Evolutionary conservation across 371 early-diverging fungal species (phyloP), one percentile per base, ranked within the genome.

Genomic region (Choanephora cucurbitarum): DNA sequence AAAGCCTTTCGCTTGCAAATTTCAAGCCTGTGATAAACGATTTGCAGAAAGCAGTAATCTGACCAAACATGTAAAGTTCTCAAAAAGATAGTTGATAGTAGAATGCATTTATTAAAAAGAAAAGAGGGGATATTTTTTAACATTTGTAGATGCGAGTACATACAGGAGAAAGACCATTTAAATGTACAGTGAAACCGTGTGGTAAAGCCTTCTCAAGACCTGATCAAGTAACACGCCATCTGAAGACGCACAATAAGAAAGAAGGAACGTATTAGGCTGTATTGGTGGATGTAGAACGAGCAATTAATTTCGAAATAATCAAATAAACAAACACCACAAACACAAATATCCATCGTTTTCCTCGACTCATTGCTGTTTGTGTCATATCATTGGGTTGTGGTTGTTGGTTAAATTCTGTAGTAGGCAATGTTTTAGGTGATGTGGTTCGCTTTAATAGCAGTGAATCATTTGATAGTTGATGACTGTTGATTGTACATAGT

Each of bases 1-100:
- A 58, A 86, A 83, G 41, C 92, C 92, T 2, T 92, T 87, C 68
- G 63, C 70, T 31, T 92, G 92, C 70, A 88, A 86, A 66, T 82
- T 76, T 57, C 74, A 80, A 33, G 88, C 84, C 14, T 92, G 92
- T 59, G 72, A 82, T 22, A 90, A 85, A 61, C 69, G 83, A 59
- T 92, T 91, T 70, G 72, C 86, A 23, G 90, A 91, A 52, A 87
- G 86, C 23, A 87, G 88, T 52, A 92, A 92, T 62, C 64, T 92
- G 40, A 89, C 88, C 3, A 92, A 92, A 65, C 90, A 90, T 71
- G 86, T 85, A 77, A 69, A 73, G 58, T 10, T n/a, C n/a, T n/a
- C n/a, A n/a, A 17, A 24, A 39, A 15, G 23, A 2, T 3, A 24
- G 17, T 5, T 1, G 8, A 33, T 34, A 39, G 9, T 39, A 15